phyloP scores from a whole-genome alignment of 83 land plant species.

The Picea mariana region DNA sequence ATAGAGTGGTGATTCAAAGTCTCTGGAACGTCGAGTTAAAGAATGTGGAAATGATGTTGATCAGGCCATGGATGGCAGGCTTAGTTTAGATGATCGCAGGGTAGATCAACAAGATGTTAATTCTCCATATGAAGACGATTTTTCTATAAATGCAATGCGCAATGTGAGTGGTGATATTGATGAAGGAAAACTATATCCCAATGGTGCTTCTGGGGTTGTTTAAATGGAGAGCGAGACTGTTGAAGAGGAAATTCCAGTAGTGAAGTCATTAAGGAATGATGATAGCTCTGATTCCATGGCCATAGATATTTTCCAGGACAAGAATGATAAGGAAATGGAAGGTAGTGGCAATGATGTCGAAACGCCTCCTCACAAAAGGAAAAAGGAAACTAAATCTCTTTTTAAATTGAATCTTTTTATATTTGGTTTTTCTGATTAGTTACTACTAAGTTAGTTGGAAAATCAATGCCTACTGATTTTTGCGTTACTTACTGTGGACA shows the following conservation, averaged over 20 bases:
- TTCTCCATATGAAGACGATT: neutral
- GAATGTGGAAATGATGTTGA: neutral
- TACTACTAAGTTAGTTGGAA: too few species aligned
- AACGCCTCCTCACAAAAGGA: too few species aligned
- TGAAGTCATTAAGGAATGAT: slow-evolving; percentile 11
- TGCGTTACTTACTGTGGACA: fast-evolving
- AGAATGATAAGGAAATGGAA: neutral
- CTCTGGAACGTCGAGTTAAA: neutral
- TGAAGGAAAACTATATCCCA: slow-evolving; percentile 47
- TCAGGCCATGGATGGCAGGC: neutral
- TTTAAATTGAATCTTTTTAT: too few species aligned
- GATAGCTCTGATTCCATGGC: neutral
- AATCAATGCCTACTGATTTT: too few species aligned
- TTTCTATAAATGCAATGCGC: neutral
- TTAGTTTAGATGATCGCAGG: neutral
- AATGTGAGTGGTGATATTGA: neutral
- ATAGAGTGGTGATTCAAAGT: neutral
- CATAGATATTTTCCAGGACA: slow-evolving; percentile 8
- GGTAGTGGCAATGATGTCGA: neutral
- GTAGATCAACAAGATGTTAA: neutral
- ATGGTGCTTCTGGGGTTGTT: slow-evolving; percentile 39
- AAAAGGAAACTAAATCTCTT: too few species aligned
- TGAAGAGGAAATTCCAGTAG: slow-evolving; percentile 10
- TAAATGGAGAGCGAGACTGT: slow-evolving; percentile 33
- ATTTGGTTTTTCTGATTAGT: too few species aligned